Percentiles rank a stretch among this genome's conserved stretches.
These are phyloP conservation scores for Pulveroboletus ravenelii DNA, from an alignment of 768 basidiomycete species.

Conservation along the genomic window DNA sequence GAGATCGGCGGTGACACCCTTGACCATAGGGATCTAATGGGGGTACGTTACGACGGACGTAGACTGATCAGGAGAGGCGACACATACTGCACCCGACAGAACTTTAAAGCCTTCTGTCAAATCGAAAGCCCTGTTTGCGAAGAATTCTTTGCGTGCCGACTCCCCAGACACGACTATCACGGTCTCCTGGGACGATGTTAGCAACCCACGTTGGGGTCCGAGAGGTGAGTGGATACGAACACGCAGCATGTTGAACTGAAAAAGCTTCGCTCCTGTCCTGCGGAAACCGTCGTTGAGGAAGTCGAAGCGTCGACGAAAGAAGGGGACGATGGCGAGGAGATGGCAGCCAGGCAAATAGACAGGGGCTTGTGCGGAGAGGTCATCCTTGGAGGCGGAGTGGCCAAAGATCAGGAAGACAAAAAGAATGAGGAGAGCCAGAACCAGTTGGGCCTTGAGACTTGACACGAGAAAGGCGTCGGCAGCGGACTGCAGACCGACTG, in stretches of 20 bases:
- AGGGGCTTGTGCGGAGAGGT: slow-evolving; percentile 40
- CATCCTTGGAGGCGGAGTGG: slow-evolving; percentile 40
- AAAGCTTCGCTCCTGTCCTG: slow-evolving; percentile 58
- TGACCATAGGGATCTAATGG: slow-evolving; percentile 66
- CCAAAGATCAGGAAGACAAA: slow-evolving; percentile 38
- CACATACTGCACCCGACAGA: slow-evolving; percentile 70
- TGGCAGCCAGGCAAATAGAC: slow-evolving; percentile 53
- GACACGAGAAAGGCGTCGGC: slow-evolving; percentile 35
- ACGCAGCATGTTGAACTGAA: slow-evolving; percentile 64
- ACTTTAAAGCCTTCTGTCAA: slow-evolving; percentile 77
- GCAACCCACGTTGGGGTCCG: slow-evolving; percentile 9
- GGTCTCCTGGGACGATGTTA: slow-evolving; percentile 46
- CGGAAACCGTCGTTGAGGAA: slow-evolving; percentile 71
- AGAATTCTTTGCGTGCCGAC: slow-evolving; percentile 62
- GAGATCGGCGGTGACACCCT: slow-evolving; percentile 69
- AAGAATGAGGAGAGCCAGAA: slow-evolving; percentile 31
- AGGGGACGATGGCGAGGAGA: slow-evolving; percentile 56
- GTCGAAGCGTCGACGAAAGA: slow-evolving; percentile 66
- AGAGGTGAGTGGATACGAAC: slow-evolving; percentile 38
- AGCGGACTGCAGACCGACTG: slow-evolving; percentile 39
- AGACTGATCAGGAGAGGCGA: slow-evolving; percentile 5
- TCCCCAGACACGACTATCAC: slow-evolving; percentile 78
- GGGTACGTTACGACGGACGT: slow-evolving; percentile 12
- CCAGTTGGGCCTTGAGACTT: slow-evolving; percentile 30
- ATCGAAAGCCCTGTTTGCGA: slow-evolving; percentile 65